Percentiles rank a stretch among this genome's conserved stretches.
These are phyloP conservation scores for Zygotorulaspora florentina DNA, from an alignment of 805 yeast species.

Conservation along the genomic window DNA sequence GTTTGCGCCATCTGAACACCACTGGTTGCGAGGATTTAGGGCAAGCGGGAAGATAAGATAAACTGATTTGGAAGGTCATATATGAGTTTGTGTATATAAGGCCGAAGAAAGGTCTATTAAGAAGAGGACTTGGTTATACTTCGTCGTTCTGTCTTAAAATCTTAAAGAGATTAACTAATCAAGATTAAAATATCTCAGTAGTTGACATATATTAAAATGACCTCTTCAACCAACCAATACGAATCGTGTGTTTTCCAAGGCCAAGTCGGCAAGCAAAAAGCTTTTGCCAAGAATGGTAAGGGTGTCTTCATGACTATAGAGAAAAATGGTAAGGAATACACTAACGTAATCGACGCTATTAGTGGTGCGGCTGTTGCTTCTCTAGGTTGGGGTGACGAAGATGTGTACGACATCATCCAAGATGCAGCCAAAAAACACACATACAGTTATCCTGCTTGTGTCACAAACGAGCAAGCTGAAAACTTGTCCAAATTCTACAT, in stretches of 20 bases:
- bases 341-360: constrained; percentile 40
- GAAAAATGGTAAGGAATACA: constrained; percentile 38
- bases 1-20: too few species aligned
- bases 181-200: too few species aligned
- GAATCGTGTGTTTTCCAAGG: constrained; percentile 44
- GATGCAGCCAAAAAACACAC: constrained; percentile 38
- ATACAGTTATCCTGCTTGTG: constrained; percentile 37
- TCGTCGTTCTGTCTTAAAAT: too few species aligned
- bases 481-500: constrained; percentile 41
- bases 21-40: too few species aligned
- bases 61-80: too few species aligned
- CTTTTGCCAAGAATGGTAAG: constrained; percentile 41
- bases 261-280: constrained; percentile 36
- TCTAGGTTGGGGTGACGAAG: constrained; percentile 42
- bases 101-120: too few species aligned
- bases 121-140: too few species aligned
- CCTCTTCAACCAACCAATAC: constrained; percentile 2
- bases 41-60: too few species aligned
- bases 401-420: constrained; percentile 33
- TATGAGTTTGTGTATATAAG: too few species aligned
- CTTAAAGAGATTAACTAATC: too few species aligned
- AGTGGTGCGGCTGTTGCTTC: constrained; percentile 56
- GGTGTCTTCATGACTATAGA: constrained; percentile 42
- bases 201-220: too few species aligned
- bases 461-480: constrained; percentile 40